phyloP scores from a whole-genome alignment of 1,284 basidiomycete genomes.

The Trametes pubescens region DNA sequence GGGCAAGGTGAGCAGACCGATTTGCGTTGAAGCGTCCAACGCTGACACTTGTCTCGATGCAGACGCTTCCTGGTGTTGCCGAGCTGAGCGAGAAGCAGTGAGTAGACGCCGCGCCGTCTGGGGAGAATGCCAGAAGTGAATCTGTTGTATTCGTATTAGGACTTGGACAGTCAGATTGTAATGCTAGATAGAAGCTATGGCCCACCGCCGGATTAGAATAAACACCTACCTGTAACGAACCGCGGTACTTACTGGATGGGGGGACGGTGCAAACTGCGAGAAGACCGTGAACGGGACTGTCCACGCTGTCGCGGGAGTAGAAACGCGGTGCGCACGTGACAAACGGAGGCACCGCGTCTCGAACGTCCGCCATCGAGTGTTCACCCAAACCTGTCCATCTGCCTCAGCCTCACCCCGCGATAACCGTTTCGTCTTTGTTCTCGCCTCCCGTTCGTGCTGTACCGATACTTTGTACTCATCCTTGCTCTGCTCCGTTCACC shows the following conservation, averaged over 20 bases:
- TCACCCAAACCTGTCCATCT: background rate
- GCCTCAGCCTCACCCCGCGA: background rate
- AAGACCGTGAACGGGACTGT: background rate
- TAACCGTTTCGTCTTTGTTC: slow-evolving; percentile 10
- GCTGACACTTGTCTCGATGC: slow-evolving; percentile 19
- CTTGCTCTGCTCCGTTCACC: background rate
- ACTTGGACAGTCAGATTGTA: slow-evolving; percentile 31
- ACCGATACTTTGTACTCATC: background rate
- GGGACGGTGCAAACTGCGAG: too few relatives aligned
- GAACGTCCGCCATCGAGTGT: slow-evolving; percentile 16
- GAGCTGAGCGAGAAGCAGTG: slow-evolving; percentile 75
- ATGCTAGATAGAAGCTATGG: slow-evolving; percentile 23
- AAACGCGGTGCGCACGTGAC: slow-evolving; percentile 28
- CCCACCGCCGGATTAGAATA: slow-evolving; percentile 3
- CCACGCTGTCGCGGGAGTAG: too few relatives aligned
- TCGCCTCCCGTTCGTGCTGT: slow-evolving; percentile 7
- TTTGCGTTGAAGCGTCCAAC: background rate
- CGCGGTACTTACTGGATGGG: background rate
- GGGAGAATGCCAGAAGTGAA: slow-evolving; percentile 24
- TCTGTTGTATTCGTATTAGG: slow-evolving; percentile 32
- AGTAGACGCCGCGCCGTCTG: slow-evolving; percentile 25
- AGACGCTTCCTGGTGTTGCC: slow-evolving; percentile 87
- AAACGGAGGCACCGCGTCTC: slow-evolving; percentile 19
- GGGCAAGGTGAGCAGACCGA: slow-evolving; percentile 78
- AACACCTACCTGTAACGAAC: background rate